phyloP scores from a whole-genome alignment of 2,329 filamentous ascomycete genomes.

The Ophiostoma piceae region DNA sequence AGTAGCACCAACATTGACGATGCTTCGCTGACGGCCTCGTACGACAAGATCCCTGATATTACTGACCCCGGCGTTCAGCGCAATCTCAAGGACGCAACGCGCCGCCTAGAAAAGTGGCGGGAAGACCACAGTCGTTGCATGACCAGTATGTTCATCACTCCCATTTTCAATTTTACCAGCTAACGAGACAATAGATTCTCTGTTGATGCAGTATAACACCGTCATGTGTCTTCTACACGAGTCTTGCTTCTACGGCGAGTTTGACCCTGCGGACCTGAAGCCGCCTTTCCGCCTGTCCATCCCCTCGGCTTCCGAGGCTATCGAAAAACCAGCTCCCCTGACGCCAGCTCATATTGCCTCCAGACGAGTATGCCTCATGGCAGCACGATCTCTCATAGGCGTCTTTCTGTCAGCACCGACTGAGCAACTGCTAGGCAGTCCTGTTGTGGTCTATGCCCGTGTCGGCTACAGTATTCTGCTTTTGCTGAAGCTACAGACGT shows the following conservation, averaged over 20 bases:
- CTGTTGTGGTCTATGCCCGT: conserved; percentile 21
- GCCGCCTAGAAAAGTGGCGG: conserved; percentile 22
- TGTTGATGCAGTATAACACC: conserved; percentile 25
- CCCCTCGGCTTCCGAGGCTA: background rate
- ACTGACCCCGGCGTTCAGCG: background rate
- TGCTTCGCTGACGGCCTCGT: background rate
- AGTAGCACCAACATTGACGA: background rate
- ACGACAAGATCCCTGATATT: background rate
- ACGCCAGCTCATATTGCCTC: background rate
- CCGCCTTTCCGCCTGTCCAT: conserved; percentile 24
- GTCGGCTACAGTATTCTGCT: conserved; percentile 24
- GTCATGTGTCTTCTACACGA: conserved; percentile 22
- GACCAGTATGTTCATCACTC: conserved; percentile 18
- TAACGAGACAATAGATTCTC: conserved; percentile 19
- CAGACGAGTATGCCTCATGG: conserved; percentile 16
- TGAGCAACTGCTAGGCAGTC: conserved; percentile 20
- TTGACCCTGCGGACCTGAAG: conserved; percentile 22
- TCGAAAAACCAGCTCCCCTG: background rate
- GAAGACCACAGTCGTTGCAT: conserved; percentile 17
- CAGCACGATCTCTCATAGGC: conserved; percentile 21
- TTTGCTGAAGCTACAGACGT: conserved; percentile 20
- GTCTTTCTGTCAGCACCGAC: conserved; percentile 22
- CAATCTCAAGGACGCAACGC: conserved; percentile 12
- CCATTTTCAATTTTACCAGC: background rate
- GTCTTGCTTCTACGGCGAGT: conserved; percentile 23